These are phyloP conservation scores for Harringtonia lauricola DNA, from an alignment of 2,329 filamentous ascomycete species.

Conservation along the genomic window DNA sequence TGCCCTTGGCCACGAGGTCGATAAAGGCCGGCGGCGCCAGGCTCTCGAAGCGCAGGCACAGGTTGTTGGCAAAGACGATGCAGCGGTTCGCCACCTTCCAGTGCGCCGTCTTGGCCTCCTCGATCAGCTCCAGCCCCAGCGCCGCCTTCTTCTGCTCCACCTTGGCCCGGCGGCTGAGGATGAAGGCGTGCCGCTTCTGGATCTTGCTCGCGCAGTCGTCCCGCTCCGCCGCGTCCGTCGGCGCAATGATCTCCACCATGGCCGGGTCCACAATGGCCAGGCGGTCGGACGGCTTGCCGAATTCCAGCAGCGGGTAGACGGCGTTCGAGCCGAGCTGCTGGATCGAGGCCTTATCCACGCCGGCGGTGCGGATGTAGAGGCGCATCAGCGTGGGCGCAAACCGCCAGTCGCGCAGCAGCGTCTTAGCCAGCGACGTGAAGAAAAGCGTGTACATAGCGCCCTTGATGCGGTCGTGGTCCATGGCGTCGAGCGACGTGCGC, in stretches of 20 bases:
- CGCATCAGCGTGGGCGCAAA: slow-evolving; percentile 85
- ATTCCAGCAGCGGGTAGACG: slow-evolving; percentile 80
- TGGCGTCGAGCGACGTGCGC: slow-evolving; percentile 63
- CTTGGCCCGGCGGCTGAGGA: slow-evolving; percentile 60
- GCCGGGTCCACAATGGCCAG: slow-evolving; percentile 72
- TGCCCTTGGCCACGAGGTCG: slow-evolving; percentile 68
- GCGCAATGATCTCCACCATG: slow-evolving; percentile 61
- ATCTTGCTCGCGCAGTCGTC: slow-evolving; percentile 50
- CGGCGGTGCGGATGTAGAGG: slow-evolving; percentile 79
- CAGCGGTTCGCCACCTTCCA: slow-evolving; percentile 94
- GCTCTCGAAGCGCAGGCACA: slow-evolving; percentile 84
- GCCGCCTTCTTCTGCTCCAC: slow-evolving; percentile 78
- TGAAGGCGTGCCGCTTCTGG: slow-evolving; percentile 57
- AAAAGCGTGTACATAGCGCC: slow-evolving; percentile 85
- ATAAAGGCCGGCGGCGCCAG: slow-evolving; percentile 75
- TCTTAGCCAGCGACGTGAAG: slow-evolving; percentile 80
- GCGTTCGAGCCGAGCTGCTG: slow-evolving; percentile 77
- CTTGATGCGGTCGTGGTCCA: slow-evolving; percentile 87
- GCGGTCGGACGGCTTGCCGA: slow-evolving; percentile 77
- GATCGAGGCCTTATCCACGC: slow-evolving; percentile 87
- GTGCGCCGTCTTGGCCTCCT: slow-evolving; percentile 67
- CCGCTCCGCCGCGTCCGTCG: slow-evolving; percentile 29
- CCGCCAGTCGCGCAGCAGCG: slow-evolving; percentile 84
- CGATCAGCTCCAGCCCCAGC: slow-evolving; percentile 71
- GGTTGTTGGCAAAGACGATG: slow-evolving; percentile 79